Conservation (phyloP, 1,139 yeast genomes). For the Saccharomyces hybrid region DNA sequence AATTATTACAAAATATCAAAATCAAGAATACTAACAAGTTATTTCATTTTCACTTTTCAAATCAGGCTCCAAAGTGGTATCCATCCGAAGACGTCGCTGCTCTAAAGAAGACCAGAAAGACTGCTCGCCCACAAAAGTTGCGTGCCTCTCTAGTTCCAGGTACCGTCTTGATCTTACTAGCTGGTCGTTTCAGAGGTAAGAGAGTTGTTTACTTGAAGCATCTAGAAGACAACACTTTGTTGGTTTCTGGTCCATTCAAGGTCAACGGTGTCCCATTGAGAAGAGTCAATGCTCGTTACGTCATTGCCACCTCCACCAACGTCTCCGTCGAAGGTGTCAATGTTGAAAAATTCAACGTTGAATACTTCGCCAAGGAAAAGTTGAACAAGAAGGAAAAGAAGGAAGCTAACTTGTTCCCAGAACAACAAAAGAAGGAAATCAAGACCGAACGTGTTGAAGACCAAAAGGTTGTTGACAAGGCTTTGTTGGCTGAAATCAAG, state of each 20-base stretch:
- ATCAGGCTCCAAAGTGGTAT: slow-evolving; percentile 85
- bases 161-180: slow-evolving; percentile 94
- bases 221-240: slow-evolving; percentile 97
- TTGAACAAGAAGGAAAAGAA: slow-evolving; percentile 67
- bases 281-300: slow-evolving; percentile 98
- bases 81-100: slow-evolving; percentile 90
- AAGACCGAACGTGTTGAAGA: slow-evolving; percentile 95
- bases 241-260: slow-evolving; percentile 99
- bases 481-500: slow-evolving; percentile 89
- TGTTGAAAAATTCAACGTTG: slow-evolving; percentile 86
- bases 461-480: slow-evolving; percentile 94
- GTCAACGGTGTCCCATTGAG: slow-evolving; percentile 99
- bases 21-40: slow-evolving; percentile 4
- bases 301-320: slow-evolving; percentile 96
- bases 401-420: slow-evolving; percentile 95
- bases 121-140: slow-evolving; percentile 89
- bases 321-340: slow-evolving; percentile 75
- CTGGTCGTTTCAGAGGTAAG: slow-evolving; percentile 99
- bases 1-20: slow-evolving; percentile 12
- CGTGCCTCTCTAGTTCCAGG: slow-evolving; percentile 98
- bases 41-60: slow-evolving; percentile 11
- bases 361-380: slow-evolving; percentile 97
- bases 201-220: slow-evolving; percentile 98
- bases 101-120: slow-evolving; percentile 82
- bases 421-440: slow-evolving; percentile 67